Evolutionary conservation across 2,329 filamentous ascomycete genomes (phyloP).

Genomic region (Talaromyces sp.): DNA sequence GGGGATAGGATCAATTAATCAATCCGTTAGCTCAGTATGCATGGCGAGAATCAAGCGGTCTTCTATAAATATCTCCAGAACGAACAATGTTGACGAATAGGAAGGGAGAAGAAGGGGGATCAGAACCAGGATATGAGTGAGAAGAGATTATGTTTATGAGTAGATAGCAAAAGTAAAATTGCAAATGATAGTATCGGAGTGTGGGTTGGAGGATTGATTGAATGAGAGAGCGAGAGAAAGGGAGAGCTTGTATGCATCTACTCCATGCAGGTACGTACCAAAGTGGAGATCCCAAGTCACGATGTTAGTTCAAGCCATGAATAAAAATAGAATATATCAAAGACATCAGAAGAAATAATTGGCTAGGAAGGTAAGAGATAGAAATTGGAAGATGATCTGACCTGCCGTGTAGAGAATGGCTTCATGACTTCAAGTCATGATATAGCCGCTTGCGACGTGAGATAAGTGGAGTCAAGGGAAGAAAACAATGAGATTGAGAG

Average conservation of each 20-base stretch:
- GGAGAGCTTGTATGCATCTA: neutral
- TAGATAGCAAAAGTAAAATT: neutral
- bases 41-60: neutral
- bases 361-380: neutral
- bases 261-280: conserved; percentile 11
- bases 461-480: conserved; percentile 1
- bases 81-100: neutral
- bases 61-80: conserved; percentile 12
- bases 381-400: neutral
- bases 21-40: neutral
- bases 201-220: neutral
- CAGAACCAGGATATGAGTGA: neutral
- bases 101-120: neutral
- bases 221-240: neutral
- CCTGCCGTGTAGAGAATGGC: neutral
- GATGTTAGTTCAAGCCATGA: conserved; percentile 1
- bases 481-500: neutral
- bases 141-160: neutral
- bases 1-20: neutral
- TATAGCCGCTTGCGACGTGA: neutral
- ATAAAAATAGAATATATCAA: neutral
- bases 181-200: neutral
- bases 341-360: neutral
- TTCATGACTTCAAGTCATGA: neutral
- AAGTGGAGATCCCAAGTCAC: neutral